Conservation (phyloP, 2,329 filamentous ascomycete genomes). For the Periglandula ipomoeae region DNA sequence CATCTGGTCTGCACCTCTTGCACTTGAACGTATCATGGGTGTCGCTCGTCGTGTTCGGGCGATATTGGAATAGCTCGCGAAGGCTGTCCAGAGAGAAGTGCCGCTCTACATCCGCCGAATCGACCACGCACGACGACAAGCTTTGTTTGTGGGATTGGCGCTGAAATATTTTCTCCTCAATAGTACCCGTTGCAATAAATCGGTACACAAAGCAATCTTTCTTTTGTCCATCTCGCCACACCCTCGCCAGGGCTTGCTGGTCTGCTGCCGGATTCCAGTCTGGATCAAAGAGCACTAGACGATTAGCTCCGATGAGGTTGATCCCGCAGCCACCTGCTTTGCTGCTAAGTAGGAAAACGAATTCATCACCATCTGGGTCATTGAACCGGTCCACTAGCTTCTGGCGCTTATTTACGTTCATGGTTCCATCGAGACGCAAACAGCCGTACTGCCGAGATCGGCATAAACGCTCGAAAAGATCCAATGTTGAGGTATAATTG, state of each 20-base stretch:
- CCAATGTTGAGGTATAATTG: conserved; percentile 94
- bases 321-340: conserved; percentile 96
- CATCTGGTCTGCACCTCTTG: conserved; percentile 84
- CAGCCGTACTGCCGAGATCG: conserved; percentile 75
- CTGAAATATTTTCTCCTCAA: conserved; percentile 99
- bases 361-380: conserved; percentile 79
- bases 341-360: conserved; percentile 90
- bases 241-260: conserved; percentile 91
- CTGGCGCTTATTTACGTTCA: conserved; percentile 95
- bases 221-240: conserved; percentile 98
- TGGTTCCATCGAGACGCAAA: conserved; percentile 86
- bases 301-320: conserved; percentile 89
- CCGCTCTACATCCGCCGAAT: conserved; percentile 90
- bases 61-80: conserved; percentile 89
- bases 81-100: conserved; percentile 91
- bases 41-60: conserved; percentile 74
- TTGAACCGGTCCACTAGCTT: conserved; percentile 98
- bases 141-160: conserved; percentile 97
- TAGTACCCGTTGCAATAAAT: conserved; percentile 97
- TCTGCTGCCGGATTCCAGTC: conserved; percentile 98
- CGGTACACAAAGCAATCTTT: conserved; percentile 99
- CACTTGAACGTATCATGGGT: conserved; percentile 99
- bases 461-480: conserved; percentile 88
- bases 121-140: conserved; percentile 89
- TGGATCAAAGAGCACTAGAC: conserved; percentile 90